These are phyloP conservation scores for Penicillium sp. DNA, from an alignment of 2,329 filamentous ascomycete species.

Conservation along the genomic window DNA sequence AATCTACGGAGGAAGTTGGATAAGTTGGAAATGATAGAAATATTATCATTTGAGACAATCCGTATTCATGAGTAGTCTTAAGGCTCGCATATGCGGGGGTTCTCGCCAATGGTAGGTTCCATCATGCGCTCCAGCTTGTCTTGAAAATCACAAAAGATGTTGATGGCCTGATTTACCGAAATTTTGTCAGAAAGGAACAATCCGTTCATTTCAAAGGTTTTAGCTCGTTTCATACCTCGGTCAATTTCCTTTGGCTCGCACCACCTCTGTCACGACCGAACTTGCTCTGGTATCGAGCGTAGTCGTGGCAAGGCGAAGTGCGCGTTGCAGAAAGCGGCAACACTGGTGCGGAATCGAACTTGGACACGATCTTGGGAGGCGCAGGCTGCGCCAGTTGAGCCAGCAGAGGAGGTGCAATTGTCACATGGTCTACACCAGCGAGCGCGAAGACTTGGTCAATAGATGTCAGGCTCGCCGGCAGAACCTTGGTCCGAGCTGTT, in stretches of 20 bases:
- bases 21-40: too few relatives aligned
- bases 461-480: constrained; percentile 61
- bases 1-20: background rate
- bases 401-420: constrained; percentile 58
- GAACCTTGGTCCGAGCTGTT: constrained; percentile 50
- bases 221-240: constrained; percentile 35
- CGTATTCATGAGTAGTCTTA: too few relatives aligned
- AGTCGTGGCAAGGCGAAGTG: constrained; percentile 41
- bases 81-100: too few relatives aligned
- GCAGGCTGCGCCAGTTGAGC: constrained; percentile 48
- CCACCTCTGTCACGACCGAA: constrained; percentile 50
- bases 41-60: too few relatives aligned
- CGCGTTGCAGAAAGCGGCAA: constrained; percentile 14
- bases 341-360: constrained; percentile 27
- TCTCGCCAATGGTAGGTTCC: constrained; percentile 4
- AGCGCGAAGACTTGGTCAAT: constrained; percentile 61
- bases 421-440: constrained; percentile 61
- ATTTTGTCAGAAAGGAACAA: background rate
- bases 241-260: constrained; percentile 53
- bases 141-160: constrained; percentile 61
- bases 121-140: constrained; percentile 50
- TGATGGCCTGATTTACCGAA: constrained; percentile 47
- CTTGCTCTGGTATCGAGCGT: constrained; percentile 53
- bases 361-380: constrained; percentile 34
- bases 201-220: background rate